Percentiles rank a stretch among this genome's conserved stretches.
Conservation (phyloP, 2,329 filamentous ascomycete genomes). For the Penicillium carneum region DNA sequence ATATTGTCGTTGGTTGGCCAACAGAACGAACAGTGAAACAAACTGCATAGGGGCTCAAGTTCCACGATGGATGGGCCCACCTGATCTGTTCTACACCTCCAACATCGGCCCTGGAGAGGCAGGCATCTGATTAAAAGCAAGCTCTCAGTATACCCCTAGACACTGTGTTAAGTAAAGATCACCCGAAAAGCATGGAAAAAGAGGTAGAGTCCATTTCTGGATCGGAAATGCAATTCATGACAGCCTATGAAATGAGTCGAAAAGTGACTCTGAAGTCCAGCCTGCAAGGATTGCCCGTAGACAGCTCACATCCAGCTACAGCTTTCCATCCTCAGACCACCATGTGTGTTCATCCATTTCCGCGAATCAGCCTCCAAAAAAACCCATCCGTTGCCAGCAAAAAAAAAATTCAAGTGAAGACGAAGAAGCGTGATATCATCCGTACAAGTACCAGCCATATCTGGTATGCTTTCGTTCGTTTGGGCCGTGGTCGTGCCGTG, state of each 20-base stretch:
- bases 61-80: background rate
- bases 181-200: slow-evolving; percentile 12
- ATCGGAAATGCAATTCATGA: slow-evolving; percentile 40
- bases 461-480: slow-evolving; percentile 39
- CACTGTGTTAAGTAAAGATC: background rate
- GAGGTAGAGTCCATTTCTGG: slow-evolving; percentile 30
- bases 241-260: slow-evolving; percentile 38
- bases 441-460: slow-evolving; percentile 40
- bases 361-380: slow-evolving; percentile 28
- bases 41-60: background rate
- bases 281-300: slow-evolving; percentile 17
- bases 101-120: background rate
- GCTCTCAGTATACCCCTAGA: background rate
- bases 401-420: slow-evolving; percentile 38
- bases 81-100: slow-evolving; percentile 1
- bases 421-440: slow-evolving; percentile 43
- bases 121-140: background rate
- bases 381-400: slow-evolving; percentile 36
- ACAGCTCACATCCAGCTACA: slow-evolving; percentile 29
- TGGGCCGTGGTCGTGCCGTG: slow-evolving; percentile 32
- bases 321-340: slow-evolving; percentile 35
- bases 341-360: slow-evolving; percentile 35
- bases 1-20: background rate
- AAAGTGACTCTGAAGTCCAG: slow-evolving; percentile 31
- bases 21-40: background rate